These are phyloP conservation scores for Macrolepiota fuliginosa DNA, from an alignment of 768 basidiomycete genomes.

Conservation along the genomic window DNA sequence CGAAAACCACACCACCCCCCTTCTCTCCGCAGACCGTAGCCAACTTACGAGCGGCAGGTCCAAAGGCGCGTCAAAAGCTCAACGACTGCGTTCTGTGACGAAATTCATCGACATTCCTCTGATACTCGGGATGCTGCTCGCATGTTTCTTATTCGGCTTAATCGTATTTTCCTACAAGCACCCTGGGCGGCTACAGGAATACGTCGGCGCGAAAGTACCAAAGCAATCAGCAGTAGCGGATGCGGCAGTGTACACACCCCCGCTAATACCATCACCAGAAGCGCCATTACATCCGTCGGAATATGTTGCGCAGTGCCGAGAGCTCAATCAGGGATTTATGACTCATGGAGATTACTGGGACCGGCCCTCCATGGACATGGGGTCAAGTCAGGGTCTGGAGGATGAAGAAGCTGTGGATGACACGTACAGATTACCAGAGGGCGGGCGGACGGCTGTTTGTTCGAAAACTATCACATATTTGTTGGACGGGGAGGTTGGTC, in stretches of 20 bases:
- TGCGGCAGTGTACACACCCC: conserved; percentile 13
- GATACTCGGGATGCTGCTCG: not conserved
- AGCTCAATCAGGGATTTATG: conserved; percentile 45
- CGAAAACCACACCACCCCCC: conserved; percentile 42
- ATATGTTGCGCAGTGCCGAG: conserved; percentile 57
- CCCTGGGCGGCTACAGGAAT: conserved; percentile 45
- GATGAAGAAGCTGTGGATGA: conserved; percentile 16
- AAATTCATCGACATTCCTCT: conserved; percentile 10
- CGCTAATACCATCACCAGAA: conserved; percentile 50
- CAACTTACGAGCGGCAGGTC: conserved; percentile 10
- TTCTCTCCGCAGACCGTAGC: conserved; percentile 45
- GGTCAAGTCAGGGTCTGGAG: conserved; percentile 31
- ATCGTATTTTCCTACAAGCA: conserved; percentile 47
- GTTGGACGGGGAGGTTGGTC: conserved; percentile 63
- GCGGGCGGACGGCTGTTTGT: conserved; percentile 34
- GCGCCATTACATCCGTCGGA: conserved; percentile 52
- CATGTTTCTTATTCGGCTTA: conserved; percentile 41
- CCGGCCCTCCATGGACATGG: conserved; percentile 27
- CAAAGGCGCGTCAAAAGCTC: conserved; percentile 2
- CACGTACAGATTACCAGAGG: conserved; percentile 11
- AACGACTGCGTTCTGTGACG: not conserved
- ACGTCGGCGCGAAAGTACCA: conserved; percentile 34
- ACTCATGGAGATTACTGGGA: conserved; percentile 55
- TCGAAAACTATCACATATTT: conserved; percentile 69
- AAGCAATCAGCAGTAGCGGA: conserved; percentile 14